Conservation (phyloP, 805 yeast genomes). For the Metschnikowia shivogae region DNA sequence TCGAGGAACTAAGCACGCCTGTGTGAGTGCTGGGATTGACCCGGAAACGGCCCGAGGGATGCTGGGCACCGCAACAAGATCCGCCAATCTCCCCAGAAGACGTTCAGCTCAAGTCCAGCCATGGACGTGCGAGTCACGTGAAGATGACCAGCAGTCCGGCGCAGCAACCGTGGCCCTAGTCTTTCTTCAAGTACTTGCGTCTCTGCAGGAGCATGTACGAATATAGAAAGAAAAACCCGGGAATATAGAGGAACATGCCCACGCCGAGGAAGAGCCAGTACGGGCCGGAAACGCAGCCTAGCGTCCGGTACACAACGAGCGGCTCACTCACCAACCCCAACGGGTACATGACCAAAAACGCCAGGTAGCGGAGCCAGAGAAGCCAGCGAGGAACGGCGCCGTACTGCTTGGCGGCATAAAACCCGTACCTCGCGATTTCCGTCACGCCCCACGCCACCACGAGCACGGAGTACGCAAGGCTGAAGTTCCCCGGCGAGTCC, state of each 20-base stretch:
- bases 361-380: conserved; percentile 28
- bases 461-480: conserved; percentile 19
- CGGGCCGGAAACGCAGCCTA: conserved; percentile 13
- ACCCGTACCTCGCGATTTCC: conserved; percentile 29
- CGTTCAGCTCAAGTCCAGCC: too few relatives aligned
- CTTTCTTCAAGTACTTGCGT: conserved; percentile 11
- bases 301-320: conserved; percentile 23
- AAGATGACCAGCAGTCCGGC: too few relatives aligned
- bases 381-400: conserved; percentile 17
- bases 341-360: conserved; percentile 29
- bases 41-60: too few relatives aligned
- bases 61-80: too few relatives aligned
- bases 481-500: conserved; percentile 26
- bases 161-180: too few relatives aligned
- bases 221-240: conserved; percentile 28
- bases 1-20: conserved; percentile 15
- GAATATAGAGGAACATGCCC: conserved; percentile 24
- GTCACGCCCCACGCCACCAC: conserved; percentile 28
- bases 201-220: conserved; percentile 31
- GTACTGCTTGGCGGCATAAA: conserved; percentile 21
- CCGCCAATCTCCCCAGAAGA: too few relatives aligned
- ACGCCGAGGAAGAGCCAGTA: conserved; percentile 22
- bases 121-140: too few relatives aligned
- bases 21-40: too few relatives aligned
- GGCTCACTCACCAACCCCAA: conserved; percentile 27